Evolutionary conservation across 768 basidiomycete genomes (phyloP), one percentile per base, ranked within the genome.

Genomic region (Suillus hirtellus): DNA sequence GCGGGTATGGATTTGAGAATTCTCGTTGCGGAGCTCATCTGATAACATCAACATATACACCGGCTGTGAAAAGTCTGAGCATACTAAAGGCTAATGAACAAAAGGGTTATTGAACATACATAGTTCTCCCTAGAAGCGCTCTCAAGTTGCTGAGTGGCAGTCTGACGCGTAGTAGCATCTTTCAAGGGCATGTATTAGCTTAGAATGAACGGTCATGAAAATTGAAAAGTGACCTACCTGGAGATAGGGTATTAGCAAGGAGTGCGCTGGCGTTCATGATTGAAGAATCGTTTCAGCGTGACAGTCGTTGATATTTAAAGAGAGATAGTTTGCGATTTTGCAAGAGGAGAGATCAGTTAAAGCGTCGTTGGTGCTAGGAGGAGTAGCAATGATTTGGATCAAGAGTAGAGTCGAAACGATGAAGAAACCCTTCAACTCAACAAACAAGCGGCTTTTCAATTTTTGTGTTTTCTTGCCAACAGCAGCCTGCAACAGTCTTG

Each of bases 1-100:
- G 68, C 97, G 84, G 60, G 96, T 86, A 74, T 94, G 89, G 40
- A 88, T 71, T 15, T 84, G 80, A 7, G 84, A 84, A 50, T 66
- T 79, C 73, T 95, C 93, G 68, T 94, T 89, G 35, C 88, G 86
- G 54, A 99, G 85, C 67, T 95, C 93, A 19, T 85, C 78, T 19
- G 92, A 89, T 66, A 99, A 88, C 84, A 93, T 94, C 73, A 89
- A 74, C 87, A 98, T 90, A 81, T 99, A 99, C 69, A 88, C 89
- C 65, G 93, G 91, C 95, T 96, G 78, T 54, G 44, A 49, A 35
- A 31, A 34, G 40, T 9, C n/a, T 4, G 9, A 31, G 14, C 10
- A 58, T 12, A 24, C 31, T 43, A 10, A 58, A 58, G 40, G 38
- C n/a, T 31, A 19, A 56, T 17, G 38, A 38, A 56, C 21, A 52